Evolutionary conservation across 78 protist genomes (phyloP).

Genomic region (slime mould (Dictyostelium discoideum)): DNA sequence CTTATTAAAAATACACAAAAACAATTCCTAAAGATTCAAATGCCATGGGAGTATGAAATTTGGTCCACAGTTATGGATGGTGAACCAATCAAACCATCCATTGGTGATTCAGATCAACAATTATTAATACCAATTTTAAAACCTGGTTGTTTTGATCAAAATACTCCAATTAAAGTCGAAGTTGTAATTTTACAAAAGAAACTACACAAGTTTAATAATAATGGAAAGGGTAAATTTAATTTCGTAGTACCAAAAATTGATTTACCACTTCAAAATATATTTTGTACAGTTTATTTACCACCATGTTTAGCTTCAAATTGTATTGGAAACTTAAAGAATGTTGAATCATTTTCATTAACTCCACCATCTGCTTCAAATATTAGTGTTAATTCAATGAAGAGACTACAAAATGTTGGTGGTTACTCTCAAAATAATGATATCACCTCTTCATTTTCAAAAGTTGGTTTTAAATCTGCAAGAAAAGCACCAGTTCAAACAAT

Average conservation of each 20-base stretch:
- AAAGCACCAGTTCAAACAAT: conserved; percentile 31
- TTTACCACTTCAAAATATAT: conserved; percentile 36
- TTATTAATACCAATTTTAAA: conserved; percentile 41
- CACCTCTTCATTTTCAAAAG: neutral
- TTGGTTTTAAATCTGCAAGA: neutral
- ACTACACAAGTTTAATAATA: neutral
- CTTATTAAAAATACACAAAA: conserved; percentile 46
- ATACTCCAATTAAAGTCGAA: conserved; percentile 18
- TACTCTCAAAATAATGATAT: neutral
- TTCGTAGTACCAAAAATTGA: conserved; percentile 56
- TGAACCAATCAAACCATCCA: conserved; percentile 30
- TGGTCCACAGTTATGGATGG: conserved; percentile 71
- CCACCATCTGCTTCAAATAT: conserved; percentile 20
- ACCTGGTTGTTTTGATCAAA: neutral
- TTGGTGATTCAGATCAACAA: neutral
- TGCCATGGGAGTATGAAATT: conserved; percentile 43
- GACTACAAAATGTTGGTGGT: neutral
- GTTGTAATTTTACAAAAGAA: conserved; percentile 14
- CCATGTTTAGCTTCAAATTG: neutral
- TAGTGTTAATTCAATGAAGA: neutral
- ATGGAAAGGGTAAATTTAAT: neutral
- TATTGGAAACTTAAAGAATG: conserved; percentile 35
- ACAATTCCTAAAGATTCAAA: conserved; percentile 26
- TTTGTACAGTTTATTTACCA: conserved; percentile 35
- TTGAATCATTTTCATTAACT: neutral